Evolutionary conservation across 352 stramenopile species (phyloP).

Genomic region (Globisporangium mamillatum): DNA sequence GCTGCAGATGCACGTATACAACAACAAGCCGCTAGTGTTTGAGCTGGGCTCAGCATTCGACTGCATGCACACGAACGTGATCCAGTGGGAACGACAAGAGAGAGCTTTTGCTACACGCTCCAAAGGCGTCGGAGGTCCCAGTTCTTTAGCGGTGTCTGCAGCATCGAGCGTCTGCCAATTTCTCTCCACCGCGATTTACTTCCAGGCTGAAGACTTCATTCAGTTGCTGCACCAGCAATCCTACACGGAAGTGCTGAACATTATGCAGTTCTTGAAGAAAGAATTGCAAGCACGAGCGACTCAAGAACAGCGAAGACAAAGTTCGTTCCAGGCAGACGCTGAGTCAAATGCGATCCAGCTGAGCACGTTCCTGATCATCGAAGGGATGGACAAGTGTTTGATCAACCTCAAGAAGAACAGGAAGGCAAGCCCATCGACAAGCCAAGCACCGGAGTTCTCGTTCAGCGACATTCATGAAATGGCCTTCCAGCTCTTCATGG

Average conservation of each 20-base stretch:
- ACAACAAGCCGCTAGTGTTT: constrained; percentile 46
- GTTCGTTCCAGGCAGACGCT: background rate
- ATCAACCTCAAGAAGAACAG: constrained; percentile 47
- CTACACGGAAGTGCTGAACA: constrained; percentile 35
- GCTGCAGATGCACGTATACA: constrained; percentile 49
- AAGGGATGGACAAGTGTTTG: constrained; percentile 58
- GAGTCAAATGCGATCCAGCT: background rate
- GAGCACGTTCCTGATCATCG: constrained; percentile 50
- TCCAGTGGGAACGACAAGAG: constrained; percentile 36
- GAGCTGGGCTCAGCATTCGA: constrained; percentile 32
- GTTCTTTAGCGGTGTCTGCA: background rate
- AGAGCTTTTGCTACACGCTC: background rate
- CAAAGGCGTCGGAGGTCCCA: background rate
- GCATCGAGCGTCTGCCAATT: background rate
- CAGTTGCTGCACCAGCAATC: constrained; percentile 32
- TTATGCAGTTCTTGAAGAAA: constrained; percentile 30
- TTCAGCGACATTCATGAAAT: constrained; percentile 65
- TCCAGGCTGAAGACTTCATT: constrained; percentile 39
- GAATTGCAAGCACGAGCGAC: background rate
- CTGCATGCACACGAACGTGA: constrained; percentile 25
- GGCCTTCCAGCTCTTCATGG: constrained; percentile 68
- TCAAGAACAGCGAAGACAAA: background rate
- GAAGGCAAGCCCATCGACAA: background rate
- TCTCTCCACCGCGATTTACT: constrained; percentile 36
- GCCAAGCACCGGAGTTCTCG: constrained; percentile 17